Percentiles rank a stretch among this genome's conserved stretches.
phyloP scores from a whole-genome alignment of 2,329 filamentous ascomycete species.

The Thermothelomyces thermophilus region DNA sequence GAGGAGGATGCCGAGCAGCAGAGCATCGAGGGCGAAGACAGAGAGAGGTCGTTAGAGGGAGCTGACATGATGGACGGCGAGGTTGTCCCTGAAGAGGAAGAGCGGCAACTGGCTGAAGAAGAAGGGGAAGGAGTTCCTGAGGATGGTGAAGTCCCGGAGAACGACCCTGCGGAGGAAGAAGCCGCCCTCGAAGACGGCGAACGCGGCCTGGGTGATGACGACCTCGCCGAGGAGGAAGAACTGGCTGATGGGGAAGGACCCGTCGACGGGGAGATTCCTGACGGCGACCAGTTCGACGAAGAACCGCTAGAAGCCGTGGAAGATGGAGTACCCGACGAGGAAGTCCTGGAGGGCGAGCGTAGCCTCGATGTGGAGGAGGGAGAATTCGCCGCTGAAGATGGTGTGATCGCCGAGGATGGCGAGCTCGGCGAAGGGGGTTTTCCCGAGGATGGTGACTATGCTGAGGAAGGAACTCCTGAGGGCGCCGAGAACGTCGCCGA shows the following conservation, averaged over 20 bases:
- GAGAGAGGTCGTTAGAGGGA: neutral
- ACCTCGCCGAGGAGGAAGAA: neutral
- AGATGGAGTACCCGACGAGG: neutral
- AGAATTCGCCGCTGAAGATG: constrained; percentile 1
- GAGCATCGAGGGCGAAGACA: neutral
- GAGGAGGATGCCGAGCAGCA: neutral
- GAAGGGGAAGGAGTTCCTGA: neutral
- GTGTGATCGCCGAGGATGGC: neutral
- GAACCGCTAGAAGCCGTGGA: constrained; percentile 2
- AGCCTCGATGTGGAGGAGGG: neutral
- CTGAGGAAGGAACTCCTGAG: neutral
- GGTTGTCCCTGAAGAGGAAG: neutral
- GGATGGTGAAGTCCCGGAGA: too few species aligned
- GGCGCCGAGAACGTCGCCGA: neutral
- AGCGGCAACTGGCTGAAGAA: neutral
- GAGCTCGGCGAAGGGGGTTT: neutral
- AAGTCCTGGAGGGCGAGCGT: constrained; percentile 5
- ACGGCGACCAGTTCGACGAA: neutral
- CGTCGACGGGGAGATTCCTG: neutral
- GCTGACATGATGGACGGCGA: neutral
- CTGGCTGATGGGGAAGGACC: neutral
- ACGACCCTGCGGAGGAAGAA: neutral
- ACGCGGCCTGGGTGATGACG: neutral
- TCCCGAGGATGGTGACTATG: neutral
- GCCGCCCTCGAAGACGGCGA: neutral